Conservation (phyloP, 768 basidiomycete genomes). For the Rhodotorula paludigena region DNA sequence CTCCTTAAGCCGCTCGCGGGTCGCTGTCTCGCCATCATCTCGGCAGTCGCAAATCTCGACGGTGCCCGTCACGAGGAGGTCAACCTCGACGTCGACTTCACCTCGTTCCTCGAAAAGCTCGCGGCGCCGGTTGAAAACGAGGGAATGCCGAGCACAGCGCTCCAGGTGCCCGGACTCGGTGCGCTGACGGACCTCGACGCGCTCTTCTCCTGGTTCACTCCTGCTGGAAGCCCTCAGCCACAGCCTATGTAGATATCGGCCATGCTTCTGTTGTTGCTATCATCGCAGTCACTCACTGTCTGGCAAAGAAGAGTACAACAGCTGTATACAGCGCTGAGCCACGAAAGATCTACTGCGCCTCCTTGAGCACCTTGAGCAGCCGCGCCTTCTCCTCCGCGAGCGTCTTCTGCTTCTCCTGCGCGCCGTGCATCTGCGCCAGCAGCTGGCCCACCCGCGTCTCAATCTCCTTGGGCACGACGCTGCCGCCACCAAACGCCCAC, state of each 20-base stretch:
- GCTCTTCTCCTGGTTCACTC: background rate
- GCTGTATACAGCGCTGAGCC: too few relatives aligned
- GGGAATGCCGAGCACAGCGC: background rate
- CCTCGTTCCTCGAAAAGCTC: conserved; percentile 7
- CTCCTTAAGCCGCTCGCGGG: background rate
- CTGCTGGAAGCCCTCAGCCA: background rate
- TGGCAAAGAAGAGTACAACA: too few relatives aligned
- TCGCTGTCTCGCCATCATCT: conserved; percentile 4
- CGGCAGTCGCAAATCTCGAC: conserved; percentile 1
- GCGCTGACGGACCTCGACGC: background rate
- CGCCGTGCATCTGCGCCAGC: conserved; percentile 66
- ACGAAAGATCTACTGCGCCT: background rate
- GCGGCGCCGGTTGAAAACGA: background rate
- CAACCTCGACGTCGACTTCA: background rate
- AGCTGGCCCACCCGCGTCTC: conserved; percentile 63
- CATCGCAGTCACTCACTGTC: background rate
- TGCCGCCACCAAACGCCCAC: conserved; percentile 52
- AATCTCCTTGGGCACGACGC: conserved; percentile 51
- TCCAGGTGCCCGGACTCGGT: background rate
- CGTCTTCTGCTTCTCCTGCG: conserved; percentile 62
- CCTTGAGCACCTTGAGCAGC: conserved; percentile 53
- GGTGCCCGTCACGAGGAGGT: background rate
- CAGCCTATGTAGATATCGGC: background rate
- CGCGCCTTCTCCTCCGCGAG: conserved; percentile 68
- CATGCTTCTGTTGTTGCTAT: background rate